These are phyloP conservation scores for Magnusiomyces magnusii DNA, from an alignment of 1,139 yeast genomes.

Conservation along the genomic window DNA sequence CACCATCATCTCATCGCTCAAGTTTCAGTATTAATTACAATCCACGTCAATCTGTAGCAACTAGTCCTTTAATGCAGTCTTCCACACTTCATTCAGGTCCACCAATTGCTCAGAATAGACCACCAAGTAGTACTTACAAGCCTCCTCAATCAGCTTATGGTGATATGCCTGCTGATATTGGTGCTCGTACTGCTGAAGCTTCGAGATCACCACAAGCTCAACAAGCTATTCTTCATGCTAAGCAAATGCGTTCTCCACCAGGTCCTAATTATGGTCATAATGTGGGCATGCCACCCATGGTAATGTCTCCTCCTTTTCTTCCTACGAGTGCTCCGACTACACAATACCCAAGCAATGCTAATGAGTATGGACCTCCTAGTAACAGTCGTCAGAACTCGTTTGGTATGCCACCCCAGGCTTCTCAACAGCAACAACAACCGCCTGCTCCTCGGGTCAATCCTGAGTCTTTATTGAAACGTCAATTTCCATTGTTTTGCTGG, in stretches of 20 bases:
- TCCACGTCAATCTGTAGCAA: background rate
- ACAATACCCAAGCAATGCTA: background rate
- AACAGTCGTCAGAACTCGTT: background rate
- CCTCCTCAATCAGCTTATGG: constrained; percentile 17
- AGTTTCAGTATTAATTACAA: background rate
- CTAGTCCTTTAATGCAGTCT: constrained; percentile 1
- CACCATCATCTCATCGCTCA: background rate
- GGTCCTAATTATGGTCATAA: constrained; percentile 2
- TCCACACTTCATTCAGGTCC: background rate
- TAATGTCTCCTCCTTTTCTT: background rate
- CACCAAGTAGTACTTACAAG: background rate
- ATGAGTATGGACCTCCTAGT: background rate
- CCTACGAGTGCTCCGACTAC: background rate
- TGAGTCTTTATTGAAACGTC: constrained; percentile 40
- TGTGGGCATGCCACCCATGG: background rate
- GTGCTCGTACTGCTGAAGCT: constrained; percentile 15
- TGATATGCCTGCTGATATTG: constrained; percentile 21
- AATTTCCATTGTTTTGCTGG: constrained; percentile 77
- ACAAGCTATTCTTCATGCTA: constrained; percentile 14
- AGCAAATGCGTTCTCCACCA: constrained; percentile 12
- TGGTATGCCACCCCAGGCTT: background rate
- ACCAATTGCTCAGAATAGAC: background rate
- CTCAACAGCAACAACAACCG: constrained; percentile 2
- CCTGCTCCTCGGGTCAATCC: constrained; percentile 21
- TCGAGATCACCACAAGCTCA: constrained; percentile 17